These are phyloP conservation scores for Podila clonocystis DNA, from an alignment of 192 early-diverging fungal species.

Conservation along the genomic window DNA sequence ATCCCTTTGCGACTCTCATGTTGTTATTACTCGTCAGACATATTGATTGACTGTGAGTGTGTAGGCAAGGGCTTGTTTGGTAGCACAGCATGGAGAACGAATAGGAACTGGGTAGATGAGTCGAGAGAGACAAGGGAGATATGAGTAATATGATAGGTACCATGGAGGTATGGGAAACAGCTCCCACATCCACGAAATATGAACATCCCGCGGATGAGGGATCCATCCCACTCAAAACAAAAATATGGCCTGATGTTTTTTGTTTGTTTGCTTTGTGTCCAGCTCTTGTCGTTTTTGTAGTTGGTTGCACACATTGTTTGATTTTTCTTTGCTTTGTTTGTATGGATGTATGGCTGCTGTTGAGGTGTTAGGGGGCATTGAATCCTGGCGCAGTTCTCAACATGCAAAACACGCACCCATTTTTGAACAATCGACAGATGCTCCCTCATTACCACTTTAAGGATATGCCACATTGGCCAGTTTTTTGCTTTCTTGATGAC, in stretches of 20 bases:
- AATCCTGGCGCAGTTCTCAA: no score
- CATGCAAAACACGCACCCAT: no score
- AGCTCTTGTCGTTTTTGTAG: not conserved
- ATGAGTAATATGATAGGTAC: not conserved
- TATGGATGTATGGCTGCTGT: not conserved
- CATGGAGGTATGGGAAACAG: not conserved
- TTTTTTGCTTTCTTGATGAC: no score
- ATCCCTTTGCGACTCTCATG: no score
- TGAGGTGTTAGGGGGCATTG: not conserved
- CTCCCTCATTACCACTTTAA: no score
- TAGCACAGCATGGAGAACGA: conserved; percentile 29
- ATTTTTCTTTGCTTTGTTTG: not conserved
- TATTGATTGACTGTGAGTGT: not conserved
- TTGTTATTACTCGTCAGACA: no score
- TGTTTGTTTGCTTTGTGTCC: not conserved
- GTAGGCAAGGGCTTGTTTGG: conserved; percentile 23
- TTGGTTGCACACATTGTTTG: not conserved
- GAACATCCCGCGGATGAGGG: not conserved
- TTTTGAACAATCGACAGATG: no score
- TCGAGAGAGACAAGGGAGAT: not conserved
- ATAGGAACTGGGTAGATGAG: not conserved
- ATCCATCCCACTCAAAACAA: not conserved
- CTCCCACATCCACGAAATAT: not conserved
- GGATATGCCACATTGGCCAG: no score
- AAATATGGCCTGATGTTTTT: conserved; percentile 21